Base-by-base conservation (phyloP, 352 stramenopile species). In the Globisporangium viniferum region DNA sequence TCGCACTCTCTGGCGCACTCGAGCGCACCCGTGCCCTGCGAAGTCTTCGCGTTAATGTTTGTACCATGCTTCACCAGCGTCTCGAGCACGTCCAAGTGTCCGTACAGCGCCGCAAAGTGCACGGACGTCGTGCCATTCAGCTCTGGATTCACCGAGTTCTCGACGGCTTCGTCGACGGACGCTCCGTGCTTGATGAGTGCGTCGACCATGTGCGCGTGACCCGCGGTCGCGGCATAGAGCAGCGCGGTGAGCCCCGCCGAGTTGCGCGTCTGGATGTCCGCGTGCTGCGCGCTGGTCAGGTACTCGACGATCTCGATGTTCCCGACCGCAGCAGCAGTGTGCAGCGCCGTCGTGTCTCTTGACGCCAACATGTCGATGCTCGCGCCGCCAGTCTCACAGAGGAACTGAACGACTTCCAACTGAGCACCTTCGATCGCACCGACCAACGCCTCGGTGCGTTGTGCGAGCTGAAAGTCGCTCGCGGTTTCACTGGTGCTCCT, bases 61-160 rank as follows among this genome's bases (percentile, higher is more conserved):
- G 64, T 56, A 7, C 56, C 56, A 33, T 69, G 64, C 1, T 5
- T 5, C 12, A 69, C 29, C 14, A 69, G 64, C 22, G 48, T 48
- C 22, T 58, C 41, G 3, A 69, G 55, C 41, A 69, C 64, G 15
- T 31, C 27, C 56, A 64, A 3, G 15, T 59, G 33, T 14, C 41
- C 44, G 54, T 63, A 68, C 2, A 63, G 54, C 63, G 54, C 54
- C 5, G 63, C 63, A 58, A 68, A 68, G 54, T 68, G 63, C 18
- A 62, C 35, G 12, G 24, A 27, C 18, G 63, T 29, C 12, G 63
- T 68, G 18, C 63, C 63, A n/a, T 57, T 24, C 36, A 68, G 41
- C 54, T 63, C 63, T 9, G 56, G 56, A 7, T 64, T 49, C 18
- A 12, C 20, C 2, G 56, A 51, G 24, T 64, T 12, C 33, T 59